These are phyloP conservation scores for Malus asiatica DNA, from an alignment of 306 rosid genomes.

Conservation along the genomic window DNA sequence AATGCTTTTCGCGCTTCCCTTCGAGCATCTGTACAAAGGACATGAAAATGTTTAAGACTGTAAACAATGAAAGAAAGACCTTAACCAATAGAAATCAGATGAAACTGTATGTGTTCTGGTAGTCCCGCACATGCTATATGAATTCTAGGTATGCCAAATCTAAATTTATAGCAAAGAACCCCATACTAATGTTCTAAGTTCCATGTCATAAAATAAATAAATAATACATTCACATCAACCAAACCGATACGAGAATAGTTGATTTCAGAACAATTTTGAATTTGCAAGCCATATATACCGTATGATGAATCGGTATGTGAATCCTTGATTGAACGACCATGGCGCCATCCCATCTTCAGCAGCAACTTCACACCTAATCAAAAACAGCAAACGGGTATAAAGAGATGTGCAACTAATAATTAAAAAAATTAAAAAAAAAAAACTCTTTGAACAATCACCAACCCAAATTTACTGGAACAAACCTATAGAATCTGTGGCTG, in stretches of 20 bases:
- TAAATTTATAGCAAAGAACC: not conserved
- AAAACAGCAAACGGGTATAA: conserved; percentile 16
- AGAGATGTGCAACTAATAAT: conserved; percentile 8
- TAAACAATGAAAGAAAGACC: conserved; percentile 12
- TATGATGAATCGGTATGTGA: conserved; percentile 55
- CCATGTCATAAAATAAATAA: too few relatives aligned
- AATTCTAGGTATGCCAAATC: not conserved
- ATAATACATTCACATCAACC: not conserved
- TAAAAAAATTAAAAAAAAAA: not conserved
- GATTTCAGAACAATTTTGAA: not conserved
- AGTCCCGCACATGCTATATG: not conserved
- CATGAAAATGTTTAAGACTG: not conserved
- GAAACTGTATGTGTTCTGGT: not conserved
- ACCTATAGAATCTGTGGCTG: conserved; percentile 89
- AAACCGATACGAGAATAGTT: not conserved
- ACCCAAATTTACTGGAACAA: conserved; percentile 22
- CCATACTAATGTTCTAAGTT: not conserved
- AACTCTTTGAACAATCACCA: not conserved
- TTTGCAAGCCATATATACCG: conserved; percentile 33
- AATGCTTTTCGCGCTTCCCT: conserved; percentile 92
- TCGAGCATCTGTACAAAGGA: conserved; percentile 53
- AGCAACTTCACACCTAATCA: conserved; percentile 71
- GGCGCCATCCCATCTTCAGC: conserved; percentile 98
- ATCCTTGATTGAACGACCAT: conserved; percentile 89
- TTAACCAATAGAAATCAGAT: conserved; percentile 4